Percentiles rank a stretch among this genome's conserved stretches.
Evolutionary conservation across 768 basidiomycete genomes (phyloP).

Genomic region (Rhodotorula diobovata): DNA sequence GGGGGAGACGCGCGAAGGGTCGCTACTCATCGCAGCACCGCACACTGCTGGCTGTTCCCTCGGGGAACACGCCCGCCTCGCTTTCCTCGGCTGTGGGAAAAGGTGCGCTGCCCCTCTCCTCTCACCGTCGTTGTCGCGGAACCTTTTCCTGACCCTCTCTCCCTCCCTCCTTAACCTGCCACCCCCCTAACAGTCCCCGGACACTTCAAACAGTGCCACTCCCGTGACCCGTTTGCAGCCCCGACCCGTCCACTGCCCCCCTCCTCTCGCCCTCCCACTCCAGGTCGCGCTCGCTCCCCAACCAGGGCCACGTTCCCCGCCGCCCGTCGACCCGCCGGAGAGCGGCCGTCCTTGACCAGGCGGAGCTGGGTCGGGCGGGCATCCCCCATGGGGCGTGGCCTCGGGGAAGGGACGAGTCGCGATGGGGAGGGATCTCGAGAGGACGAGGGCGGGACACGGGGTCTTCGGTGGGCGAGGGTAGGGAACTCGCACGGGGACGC

Average conservation of each 20-base stretch:
- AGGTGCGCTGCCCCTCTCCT: slow-evolving; percentile 23
- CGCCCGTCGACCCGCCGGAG: slow-evolving; percentile 1
- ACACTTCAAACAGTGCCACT: background rate
- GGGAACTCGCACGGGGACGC: no score
- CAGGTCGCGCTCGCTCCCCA: background rate
- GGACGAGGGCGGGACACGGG: no score
- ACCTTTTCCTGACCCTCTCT: background rate
- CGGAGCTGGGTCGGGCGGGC: slow-evolving; percentile 7
- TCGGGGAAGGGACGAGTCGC: background rate
- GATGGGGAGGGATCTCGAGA: background rate
- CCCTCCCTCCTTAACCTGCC: no score
- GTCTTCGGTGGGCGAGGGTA: no score
- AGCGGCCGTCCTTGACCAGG: slow-evolving; percentile 25
- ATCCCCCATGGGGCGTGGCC: no score
- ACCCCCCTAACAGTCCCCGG: slow-evolving; percentile 19
- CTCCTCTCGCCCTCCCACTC: background rate
- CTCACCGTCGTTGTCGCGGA: no score
- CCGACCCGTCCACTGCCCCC: no score
- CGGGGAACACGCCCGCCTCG: background rate
- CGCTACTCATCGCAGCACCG: slow-evolving; percentile 26
- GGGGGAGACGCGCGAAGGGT: slow-evolving; percentile 25
- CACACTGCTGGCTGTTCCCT: background rate
- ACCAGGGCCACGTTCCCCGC: no score
- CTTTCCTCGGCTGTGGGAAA: slow-evolving; percentile 30
- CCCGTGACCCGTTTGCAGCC: slow-evolving; percentile 4